Base-by-base conservation (phyloP, 2,329 filamentous ascomycete genomes). In the Xylaria sp. region DNA sequence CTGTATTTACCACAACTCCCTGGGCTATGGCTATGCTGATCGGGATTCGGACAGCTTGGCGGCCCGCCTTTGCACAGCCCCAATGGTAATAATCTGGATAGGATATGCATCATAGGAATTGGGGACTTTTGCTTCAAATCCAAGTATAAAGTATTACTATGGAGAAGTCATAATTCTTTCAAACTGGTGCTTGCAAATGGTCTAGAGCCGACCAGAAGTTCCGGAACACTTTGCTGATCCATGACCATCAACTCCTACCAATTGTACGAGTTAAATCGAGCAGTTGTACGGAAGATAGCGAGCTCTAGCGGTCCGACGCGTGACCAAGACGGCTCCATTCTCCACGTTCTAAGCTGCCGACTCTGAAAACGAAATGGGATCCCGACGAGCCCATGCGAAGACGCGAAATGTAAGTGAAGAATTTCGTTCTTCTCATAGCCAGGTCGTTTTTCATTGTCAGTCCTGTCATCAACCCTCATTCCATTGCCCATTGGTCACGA, bases 331-430 rank as follows among this genome's bases (percentile, higher is more conserved):
- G 20, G 12, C n/a, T 41, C 23, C 54, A 41, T 41, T 41, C 54
- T 57, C n/a, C 10, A 41, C n/a, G 31, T 6, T 18, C 8, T n/a
- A 20, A 55, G 52, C 37, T 20, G 55, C 55, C n/a, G 34, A 20
- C 55, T 25, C 20, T 20, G 20, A 15, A 44, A 57, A 60, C 44
- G 25, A 8, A 7, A 60, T 60, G 57, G 57, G 56, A 25, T 59
- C 56, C 23, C 56, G 56, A 48, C 56, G 56, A 20, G 2, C 56
- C 15, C 56, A 59, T 48, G 9, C 13, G 20, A 59, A 59, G 56
- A 59, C 56, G 15, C 39, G 56, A 20, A 59, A 59, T 59, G 56
- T 59, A 48, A 59, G 56, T 48, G 7, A 48, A 48, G 25, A 10
- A n/a, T 59, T 1, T 13, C 23, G 6, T n/a, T 59, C 18, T 18